A percentile compares a stretch with the other conserved stretches of the same genome.
phyloP scores from a whole-genome alignment of 2,329 filamentous ascomycete genomes.

The Colletotrichum musae region DNA sequence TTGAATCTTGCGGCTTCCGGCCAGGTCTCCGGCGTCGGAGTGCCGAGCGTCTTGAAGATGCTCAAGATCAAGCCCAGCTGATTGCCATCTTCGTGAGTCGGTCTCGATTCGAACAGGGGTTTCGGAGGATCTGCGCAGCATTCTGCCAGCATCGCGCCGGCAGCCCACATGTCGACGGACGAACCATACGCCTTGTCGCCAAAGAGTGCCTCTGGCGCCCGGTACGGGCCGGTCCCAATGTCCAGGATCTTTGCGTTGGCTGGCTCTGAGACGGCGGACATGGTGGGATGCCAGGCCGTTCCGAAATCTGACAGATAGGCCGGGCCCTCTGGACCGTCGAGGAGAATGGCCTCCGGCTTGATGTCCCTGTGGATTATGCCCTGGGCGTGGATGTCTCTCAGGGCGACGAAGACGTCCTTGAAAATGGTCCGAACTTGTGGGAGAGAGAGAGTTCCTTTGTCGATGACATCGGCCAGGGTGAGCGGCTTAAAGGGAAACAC shows the following conservation, averaged over 20 bases:
- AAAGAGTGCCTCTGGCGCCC: conserved; percentile 91
- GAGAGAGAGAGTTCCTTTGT: conserved; percentile 54
- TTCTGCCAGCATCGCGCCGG: conserved; percentile 88
- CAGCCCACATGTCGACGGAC: conserved; percentile 89
- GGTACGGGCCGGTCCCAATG: conserved; percentile 92
- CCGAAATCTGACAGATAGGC: conserved; percentile 93
- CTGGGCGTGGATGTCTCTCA: conserved; percentile 78
- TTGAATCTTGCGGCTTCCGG: conserved; percentile 80
- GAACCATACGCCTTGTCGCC: conserved; percentile 81
- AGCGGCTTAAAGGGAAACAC: conserved; percentile 88
- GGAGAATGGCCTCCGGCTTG: conserved; percentile 91
- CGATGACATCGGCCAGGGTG: conserved; percentile 79
- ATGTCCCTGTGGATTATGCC: conserved; percentile 94
- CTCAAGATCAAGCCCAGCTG: conserved; percentile 92
- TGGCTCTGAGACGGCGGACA: conserved; percentile 74
- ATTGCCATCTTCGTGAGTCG: conserved; percentile 83
- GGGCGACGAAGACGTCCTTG: conserved; percentile 77
- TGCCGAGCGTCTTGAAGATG: conserved; percentile 93
- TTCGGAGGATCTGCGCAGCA: conserved; percentile 67
- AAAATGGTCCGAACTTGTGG: conserved; percentile 63
- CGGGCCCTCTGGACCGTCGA: conserved; percentile 76
- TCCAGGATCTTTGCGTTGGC: conserved; percentile 84
- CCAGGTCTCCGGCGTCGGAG: conserved; percentile 85
- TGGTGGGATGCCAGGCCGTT: conserved; percentile 83
- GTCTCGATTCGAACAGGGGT: conserved; percentile 86